Base-by-base conservation (phyloP, 2,329 filamentous ascomycete genomes). In the Aureobasidium zeae region DNA sequence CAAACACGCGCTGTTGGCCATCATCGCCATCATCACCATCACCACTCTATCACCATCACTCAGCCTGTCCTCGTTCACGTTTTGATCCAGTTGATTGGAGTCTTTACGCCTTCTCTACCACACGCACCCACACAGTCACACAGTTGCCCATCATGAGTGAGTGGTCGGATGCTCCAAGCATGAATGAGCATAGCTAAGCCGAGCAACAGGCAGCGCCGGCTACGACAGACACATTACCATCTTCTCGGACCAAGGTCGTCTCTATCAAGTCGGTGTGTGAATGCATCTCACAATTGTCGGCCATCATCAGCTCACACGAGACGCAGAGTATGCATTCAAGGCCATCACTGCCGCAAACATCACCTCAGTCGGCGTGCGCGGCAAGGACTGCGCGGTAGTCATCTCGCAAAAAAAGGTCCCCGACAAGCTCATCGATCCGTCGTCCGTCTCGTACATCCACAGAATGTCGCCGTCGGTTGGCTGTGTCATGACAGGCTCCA, bases 271-370 rank as follows among this genome's bases (percentile, higher is more conserved):
- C 67, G 91, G 91, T 96, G 77, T 61, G 87, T 77, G 49, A 19
- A 13, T 47, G 34, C 44, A 37, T 25, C 26, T 15, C n/a, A n/a
- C 24, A 12, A 22, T 12, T n/a, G n/a, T n/a, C n/a, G 19, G 26
- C 15, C 26, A 31, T 17, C 38, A 37, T 47, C 20, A 34, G 32
- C 26, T 35, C 31, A 35, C 39, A 34, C 21, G 13, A n/a, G 11
- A 15, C n/a, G n/a, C 63, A 96, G 91, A 98, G 76, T 98, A 98
- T 89, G 91, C 91, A 57, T 98, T 98, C 81, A 98, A 98, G 74
- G 91, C 91, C 48, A 98, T 98, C 69, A 98, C 91, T 56, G 89
- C 91, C 49, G 91, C 91, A 56, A 96, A 96, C 69, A 96, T 98
- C 72, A 98, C 94, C 74, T 91, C 91, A 49, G 78, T 98, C 65